These are phyloP conservation scores for Mycosarcoma mackinlayi DNA, from an alignment of 1,284 basidiomycete species.

Conservation along the genomic window DNA sequence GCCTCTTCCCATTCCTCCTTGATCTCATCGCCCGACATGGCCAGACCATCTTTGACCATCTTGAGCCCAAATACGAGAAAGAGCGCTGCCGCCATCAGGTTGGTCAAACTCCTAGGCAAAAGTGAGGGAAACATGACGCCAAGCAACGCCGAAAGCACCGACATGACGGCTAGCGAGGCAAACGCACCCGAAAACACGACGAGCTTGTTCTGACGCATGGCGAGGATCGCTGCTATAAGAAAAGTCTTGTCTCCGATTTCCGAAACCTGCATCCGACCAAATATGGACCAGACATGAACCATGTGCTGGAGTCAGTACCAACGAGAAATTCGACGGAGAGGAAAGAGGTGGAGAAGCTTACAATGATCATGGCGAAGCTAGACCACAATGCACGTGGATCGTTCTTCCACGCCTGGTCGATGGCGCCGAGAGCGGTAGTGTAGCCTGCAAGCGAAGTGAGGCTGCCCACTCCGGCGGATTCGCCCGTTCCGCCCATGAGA, in stretches of 20 bases:
- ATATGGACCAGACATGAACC: too few relatives aligned
- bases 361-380: conserved; percentile 52
- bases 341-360: conserved; percentile 8
- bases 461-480: conserved; percentile 2
- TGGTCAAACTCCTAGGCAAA: conserved; percentile 74
- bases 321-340: neutral
- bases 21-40: conserved; percentile 64
- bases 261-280: conserved; percentile 63
- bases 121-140: conserved; percentile 64
- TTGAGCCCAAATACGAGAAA: conserved; percentile 63
- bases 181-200: conserved; percentile 91
- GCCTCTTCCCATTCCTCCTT: conserved; percentile 81
- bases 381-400: conserved; percentile 51
- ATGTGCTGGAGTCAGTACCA: too few relatives aligned
- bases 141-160: conserved; percentile 61
- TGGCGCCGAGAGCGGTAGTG: neutral
- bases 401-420: conserved; percentile 28
- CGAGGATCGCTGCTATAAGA: conserved; percentile 93
- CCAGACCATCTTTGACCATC: conserved; percentile 55
- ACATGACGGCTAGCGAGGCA: conserved; percentile 87
- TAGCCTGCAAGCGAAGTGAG: conserved; percentile 1
- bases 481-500: conserved; percentile 35
- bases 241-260: conserved; percentile 93
- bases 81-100: conserved; percentile 77
- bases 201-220: conserved; percentile 88